Base-by-base conservation (phyloP, 2,329 filamentous ascomycete species). In the Xylaria polymorpha region DNA sequence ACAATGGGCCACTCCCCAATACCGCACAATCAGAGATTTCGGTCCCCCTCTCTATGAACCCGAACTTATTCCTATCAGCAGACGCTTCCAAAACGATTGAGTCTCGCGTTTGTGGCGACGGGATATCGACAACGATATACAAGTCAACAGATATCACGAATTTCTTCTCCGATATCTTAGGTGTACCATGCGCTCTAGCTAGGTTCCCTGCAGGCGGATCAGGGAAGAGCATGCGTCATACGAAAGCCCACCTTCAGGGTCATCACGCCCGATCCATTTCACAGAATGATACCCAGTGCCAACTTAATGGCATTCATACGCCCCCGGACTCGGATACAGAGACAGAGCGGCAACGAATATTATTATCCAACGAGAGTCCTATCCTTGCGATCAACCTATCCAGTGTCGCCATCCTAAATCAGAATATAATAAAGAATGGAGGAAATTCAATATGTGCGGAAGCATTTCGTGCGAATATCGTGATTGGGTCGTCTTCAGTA, bases 281-380 rank as follows among this genome's bases (percentile, higher is more conserved):
- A 32, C 55, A 69, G 6, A 67, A 66, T n/a, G 64, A 74, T 71
- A 82, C 89, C 75, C 86, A 87, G 9, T 86, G 86, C 4, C 83
- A 85, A 22, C 90, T 87, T 70, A 87, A 87, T 37, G 80, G 78
- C 48, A 82, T 85, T 1, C 85, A 85, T 20, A 87, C 85, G 22
- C 87, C 86, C 9, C 85, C 86, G 1, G 87, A 90, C 59, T 90
- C 88, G 0, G 88, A 88, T 68, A 83, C 81, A 32, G 84, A 89
- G 75, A 74, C 70, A 35, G 65, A 79, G 63, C 79, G 85, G 61
- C 78, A 75, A 12, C 87, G 90, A 3, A 94, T 98, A 41, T 83
- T 96, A 0, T 83, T 99, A 3, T 92, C 94, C 29, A 99, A 99
- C 78, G 96, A 98, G 80, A 97, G 94, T 62, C 95, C 96, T 0